These are phyloP conservation scores for Tricholoma matsutake DNA, from an alignment of 768 basidiomycete genomes.

Conservation along the genomic window DNA sequence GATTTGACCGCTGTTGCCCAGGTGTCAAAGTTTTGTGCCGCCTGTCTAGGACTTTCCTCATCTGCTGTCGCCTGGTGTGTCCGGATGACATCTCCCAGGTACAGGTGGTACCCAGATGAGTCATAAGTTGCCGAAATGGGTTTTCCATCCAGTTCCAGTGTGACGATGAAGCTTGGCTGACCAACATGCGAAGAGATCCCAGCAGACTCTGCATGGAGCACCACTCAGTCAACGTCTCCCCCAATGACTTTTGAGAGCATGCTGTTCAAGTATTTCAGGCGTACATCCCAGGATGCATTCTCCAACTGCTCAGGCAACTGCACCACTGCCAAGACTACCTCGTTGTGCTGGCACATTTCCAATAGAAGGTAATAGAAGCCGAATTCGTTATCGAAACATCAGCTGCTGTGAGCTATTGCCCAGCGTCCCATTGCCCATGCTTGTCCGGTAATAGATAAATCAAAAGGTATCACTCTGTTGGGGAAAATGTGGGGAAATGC, in stretches of 20 bases:
- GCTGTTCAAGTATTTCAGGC: not conserved
- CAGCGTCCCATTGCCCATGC: not conserved
- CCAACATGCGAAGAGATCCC: not conserved
- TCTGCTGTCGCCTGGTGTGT: too few relatives aligned
- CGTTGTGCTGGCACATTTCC: not conserved
- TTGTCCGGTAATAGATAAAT: not conserved
- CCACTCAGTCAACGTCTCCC: not conserved
- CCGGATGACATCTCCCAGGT: too few relatives aligned
- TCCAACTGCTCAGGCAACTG: too few relatives aligned
- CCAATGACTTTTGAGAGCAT: not conserved
- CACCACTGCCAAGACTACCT: not conserved
- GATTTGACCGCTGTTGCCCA: too few relatives aligned
- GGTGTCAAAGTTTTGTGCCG: too few relatives aligned
- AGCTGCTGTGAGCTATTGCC: not conserved
- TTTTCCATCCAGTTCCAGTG: too few relatives aligned
- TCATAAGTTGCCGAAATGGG: too few relatives aligned
- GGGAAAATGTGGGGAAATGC: not conserved
- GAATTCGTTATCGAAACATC: not conserved
- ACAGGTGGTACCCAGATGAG: too few relatives aligned
- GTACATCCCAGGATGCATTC: not conserved
- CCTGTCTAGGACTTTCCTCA: too few relatives aligned
- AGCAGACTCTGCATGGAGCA: not conserved
- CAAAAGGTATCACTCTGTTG: not conserved
- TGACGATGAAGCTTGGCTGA: too few relatives aligned
- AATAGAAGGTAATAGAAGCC: not conserved